Percentiles rank a stretch among this genome's conserved stretches.
These are phyloP conservation scores for Ascosphaera apis DNA, from an alignment of 2,329 filamentous ascomycete species.

Conservation along the genomic window DNA sequence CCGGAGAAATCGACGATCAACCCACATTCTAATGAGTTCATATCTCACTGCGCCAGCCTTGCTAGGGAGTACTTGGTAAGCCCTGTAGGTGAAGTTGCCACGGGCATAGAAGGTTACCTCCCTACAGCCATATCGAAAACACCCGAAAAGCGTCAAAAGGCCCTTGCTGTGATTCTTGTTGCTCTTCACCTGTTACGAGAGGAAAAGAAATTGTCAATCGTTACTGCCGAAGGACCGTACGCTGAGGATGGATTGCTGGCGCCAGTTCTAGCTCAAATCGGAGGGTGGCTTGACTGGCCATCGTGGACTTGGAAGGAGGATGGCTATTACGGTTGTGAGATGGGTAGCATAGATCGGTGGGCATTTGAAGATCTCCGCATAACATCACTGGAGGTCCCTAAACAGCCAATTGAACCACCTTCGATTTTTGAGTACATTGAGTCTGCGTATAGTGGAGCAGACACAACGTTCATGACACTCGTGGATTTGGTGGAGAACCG, in stretches of 20 bases:
- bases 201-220: slow-evolving; percentile 59
- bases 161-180: slow-evolving; percentile 45
- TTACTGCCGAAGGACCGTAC: slow-evolving; percentile 25
- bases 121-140: slow-evolving; percentile 35
- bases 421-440: slow-evolving; percentile 35
- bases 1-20: neutral
- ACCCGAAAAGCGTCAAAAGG: slow-evolving; percentile 34
- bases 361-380: slow-evolving; percentile 31
- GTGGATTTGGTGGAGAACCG: slow-evolving; percentile 23
- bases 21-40: slow-evolving; percentile 15
- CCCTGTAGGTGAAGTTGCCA: slow-evolving; percentile 30
- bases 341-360: slow-evolving; percentile 30
- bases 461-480: slow-evolving; percentile 25
- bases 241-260: slow-evolving; percentile 31
- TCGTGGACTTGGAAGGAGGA: slow-evolving; percentile 32
- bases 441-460: slow-evolving; percentile 13
- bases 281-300: slow-evolving; percentile 56
- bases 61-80: slow-evolving; percentile 44
- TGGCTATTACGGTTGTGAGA: slow-evolving; percentile 37
- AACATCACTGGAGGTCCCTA: slow-evolving; percentile 19
- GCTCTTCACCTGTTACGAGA: slow-evolving; percentile 71
- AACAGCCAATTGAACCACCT: slow-evolving; percentile 31
- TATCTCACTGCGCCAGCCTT: slow-evolving; percentile 28
- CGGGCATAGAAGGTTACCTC: slow-evolving; percentile 37
- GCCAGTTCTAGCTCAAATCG: slow-evolving; percentile 59